Base-by-base conservation (phyloP, 257 asterid genomes). In the Ligustrum vulgare region DNA sequence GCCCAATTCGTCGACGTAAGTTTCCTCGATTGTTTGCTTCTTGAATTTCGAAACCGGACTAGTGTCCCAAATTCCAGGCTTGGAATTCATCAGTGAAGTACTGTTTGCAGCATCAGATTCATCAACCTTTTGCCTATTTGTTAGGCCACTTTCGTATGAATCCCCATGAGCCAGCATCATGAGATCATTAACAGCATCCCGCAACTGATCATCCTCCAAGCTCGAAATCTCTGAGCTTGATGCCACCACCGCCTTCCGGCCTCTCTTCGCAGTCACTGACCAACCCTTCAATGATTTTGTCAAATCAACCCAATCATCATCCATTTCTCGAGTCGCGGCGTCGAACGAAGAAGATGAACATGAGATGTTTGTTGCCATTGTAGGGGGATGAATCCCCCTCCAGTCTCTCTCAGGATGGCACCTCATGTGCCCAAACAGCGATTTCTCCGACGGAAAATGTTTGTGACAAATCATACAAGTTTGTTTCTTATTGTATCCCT, bases 391-490 rank as follows among this genome's bases (percentile, higher is more conserved):
- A 74, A 78, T 80, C 15, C 94, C 94, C 70, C 89, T 83, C 94
- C 94, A 89, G 0, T 47, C 80, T 69, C 92, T 84, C 8, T 87
- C 90, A 0, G 94, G 87, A 47, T 89, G 94, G 22, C 84, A 85
- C 70, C 90, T 81, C 94, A 89, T 85, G 83, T 89, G 94, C 72
- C 94, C 94, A 36, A 65, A 89, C 76, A 89, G 37, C 0, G 94
- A 85, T 73, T 87, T 87, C 86, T 73, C 58, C 0, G 94, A 89
- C 5, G 80, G 88, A n/a, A 89, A 89, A 76, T 22, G 66, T 75
- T 78, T 87, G 51, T 74, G 81, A 47, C 94, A 89, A 2, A 80
- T 22, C 3, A 13, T 43, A 71, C 94, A 90, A 23, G 20, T 67
- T 25, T 82, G 81, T 13, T 8, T 35, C 69, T 34, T 62, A 9